Evolutionary conservation across 2,329 filamentous ascomycete species (phyloP).

Genomic region (Neophaeococcomyces mojaviensis): DNA sequence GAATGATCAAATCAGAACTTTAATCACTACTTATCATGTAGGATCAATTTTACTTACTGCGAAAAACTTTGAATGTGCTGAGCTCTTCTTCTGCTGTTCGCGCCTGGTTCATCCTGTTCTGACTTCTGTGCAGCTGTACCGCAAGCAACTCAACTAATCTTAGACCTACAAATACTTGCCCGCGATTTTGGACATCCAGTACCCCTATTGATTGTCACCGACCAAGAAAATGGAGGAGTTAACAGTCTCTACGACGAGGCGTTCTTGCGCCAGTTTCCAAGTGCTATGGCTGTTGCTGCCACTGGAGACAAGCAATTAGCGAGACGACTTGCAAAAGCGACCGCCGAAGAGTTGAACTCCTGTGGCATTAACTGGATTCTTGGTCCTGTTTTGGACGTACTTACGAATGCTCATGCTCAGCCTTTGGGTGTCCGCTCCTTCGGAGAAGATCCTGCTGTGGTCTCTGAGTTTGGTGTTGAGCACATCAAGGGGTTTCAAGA

Average conservation of each 20-base stretch:
- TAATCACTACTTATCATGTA: slow-evolving; percentile 65
- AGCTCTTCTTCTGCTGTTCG: slow-evolving; percentile 7
- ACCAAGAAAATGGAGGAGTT: slow-evolving; percentile 96
- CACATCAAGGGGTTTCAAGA: slow-evolving; percentile 90
- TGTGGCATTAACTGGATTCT: slow-evolving; percentile 95
- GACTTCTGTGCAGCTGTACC: slow-evolving; percentile 61
- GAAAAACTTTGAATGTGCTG: slow-evolving; percentile 57
- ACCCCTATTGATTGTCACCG: slow-evolving; percentile 80
- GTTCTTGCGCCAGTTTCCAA: slow-evolving; percentile 92
- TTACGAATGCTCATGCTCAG: slow-evolving; percentile 88
- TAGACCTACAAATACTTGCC: slow-evolving; percentile 87
- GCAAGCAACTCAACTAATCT: slow-evolving; percentile 77
- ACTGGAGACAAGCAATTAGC: slow-evolving; percentile 78
- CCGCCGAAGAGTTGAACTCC: slow-evolving; percentile 81
- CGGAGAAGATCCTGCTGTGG: slow-evolving; percentile 90
- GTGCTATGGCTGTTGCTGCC: slow-evolving; percentile 93
- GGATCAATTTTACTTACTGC: slow-evolving; percentile 69
- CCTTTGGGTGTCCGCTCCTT: slow-evolving; percentile 82
- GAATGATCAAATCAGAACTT: slow-evolving; percentile 53
- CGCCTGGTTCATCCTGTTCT: slow-evolving; percentile 4
- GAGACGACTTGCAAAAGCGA: slow-evolving; percentile 85
- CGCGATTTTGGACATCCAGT: slow-evolving; percentile 83
- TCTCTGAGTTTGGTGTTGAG: slow-evolving; percentile 83
- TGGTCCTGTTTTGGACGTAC: slow-evolving; percentile 84
- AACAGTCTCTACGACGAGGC: slow-evolving; percentile 95